Evolutionary conservation across 2,329 filamentous ascomycete species (phyloP).

Genomic region (Alternaria alternata): DNA sequence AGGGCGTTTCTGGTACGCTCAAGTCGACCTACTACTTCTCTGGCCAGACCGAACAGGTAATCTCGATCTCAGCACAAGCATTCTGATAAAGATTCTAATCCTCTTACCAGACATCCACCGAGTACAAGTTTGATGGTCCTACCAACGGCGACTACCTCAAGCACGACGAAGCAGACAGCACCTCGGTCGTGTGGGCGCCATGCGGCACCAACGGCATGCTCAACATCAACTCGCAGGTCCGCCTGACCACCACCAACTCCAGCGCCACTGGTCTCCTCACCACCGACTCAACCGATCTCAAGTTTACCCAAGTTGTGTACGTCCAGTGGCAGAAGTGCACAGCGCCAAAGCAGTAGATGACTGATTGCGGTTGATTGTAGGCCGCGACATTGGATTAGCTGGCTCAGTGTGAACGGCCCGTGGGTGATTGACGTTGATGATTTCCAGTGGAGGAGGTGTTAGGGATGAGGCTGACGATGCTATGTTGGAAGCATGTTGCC

Average conservation of each 20-base stretch:
- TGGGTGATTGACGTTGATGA: conserved; percentile 8
- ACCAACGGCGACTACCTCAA: conserved; percentile 50
- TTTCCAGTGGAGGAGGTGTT: conserved; percentile 19
- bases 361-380: conserved; percentile 21
- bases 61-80: not conserved
- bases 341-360: conserved; percentile 20
- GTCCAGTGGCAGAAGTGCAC: conserved; percentile 56
- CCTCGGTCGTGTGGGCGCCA: conserved; percentile 61
- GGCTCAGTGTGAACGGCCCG: conserved; percentile 15
- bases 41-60: conserved; percentile 54
- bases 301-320: conserved; percentile 56
- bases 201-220: conserved; percentile 60
- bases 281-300: conserved; percentile 60
- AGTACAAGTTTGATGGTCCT: conserved; percentile 53
- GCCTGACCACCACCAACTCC: conserved; percentile 46
- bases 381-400: conserved; percentile 15
- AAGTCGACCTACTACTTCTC: conserved; percentile 66
- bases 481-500: conserved; percentile 7
- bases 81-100: conserved; percentile 14
- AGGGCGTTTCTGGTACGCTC: conserved; percentile 57
- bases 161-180: conserved; percentile 53
- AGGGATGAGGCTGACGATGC: not conserved
- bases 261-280: conserved; percentile 54
- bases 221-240: conserved; percentile 64
- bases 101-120: conserved; percentile 39